Percentiles rank a stretch among this genome's conserved stretches.
These are phyloP conservation scores for Dillenia suffruticosa DNA, from an alignment of 164 flowering plant genomes.

Conservation along the genomic window DNA sequence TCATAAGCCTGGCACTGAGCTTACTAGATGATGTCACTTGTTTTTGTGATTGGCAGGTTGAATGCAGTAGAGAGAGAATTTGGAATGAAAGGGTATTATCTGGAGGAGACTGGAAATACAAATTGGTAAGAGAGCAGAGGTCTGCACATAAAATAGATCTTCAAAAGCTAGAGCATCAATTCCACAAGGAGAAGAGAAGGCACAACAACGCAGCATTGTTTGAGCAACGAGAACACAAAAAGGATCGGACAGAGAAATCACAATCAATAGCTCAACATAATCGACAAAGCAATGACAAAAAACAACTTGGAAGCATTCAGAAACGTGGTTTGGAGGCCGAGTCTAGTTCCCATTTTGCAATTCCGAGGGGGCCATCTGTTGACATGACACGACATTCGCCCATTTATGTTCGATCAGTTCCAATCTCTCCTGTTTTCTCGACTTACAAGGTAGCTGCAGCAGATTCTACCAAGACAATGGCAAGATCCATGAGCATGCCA, in stretches of 20 bases:
- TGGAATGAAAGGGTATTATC: constrained; percentile 37
- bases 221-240: too few species aligned
- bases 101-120: constrained; percentile 34
- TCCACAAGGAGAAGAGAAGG: too few species aligned
- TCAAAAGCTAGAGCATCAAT: constrained; percentile 18
- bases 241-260: too few species aligned
- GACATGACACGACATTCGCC: not conserved
- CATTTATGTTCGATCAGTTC: not conserved
- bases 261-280: too few species aligned
- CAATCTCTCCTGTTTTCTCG: constrained; percentile 28
- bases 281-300: too few species aligned
- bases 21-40: too few species aligned
- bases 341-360: not conserved
- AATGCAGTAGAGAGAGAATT: constrained; percentile 16
- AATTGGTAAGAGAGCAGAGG: constrained; percentile 34
- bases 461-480: constrained; percentile 66
- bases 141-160: constrained; percentile 37
- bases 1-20: too few species aligned
- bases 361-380: not conserved
- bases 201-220: too few species aligned
- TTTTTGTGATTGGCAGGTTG: constrained; percentile 19
- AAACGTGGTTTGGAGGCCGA: constrained; percentile 7
- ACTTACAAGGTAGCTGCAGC: constrained; percentile 82
- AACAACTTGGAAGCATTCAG: not conserved
- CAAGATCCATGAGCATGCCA: constrained; percentile 68